Evolutionary conservation across 257 asterid genomes (phyloP).

Genomic region (Osmanthus fragrans): DNA sequence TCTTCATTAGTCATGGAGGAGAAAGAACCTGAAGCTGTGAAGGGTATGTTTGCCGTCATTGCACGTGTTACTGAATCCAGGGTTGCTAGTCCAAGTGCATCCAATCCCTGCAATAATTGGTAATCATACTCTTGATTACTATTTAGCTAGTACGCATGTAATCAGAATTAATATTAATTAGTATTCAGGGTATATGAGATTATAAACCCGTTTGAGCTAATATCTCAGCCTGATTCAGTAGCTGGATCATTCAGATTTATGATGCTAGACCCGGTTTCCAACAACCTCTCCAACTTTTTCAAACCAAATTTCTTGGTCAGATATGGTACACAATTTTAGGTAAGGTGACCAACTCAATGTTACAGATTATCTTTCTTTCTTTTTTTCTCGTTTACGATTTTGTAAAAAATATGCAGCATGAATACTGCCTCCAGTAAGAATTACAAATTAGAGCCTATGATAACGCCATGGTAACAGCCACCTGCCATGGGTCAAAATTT

Average conservation of each 20-base stretch:
- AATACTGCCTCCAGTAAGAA: background rate
- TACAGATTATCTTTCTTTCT: background rate
- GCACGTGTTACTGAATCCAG: slow-evolving; percentile 60
- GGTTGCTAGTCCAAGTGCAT: slow-evolving; percentile 86
- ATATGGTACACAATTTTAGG: background rate
- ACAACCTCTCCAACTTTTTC: background rate
- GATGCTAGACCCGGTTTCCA: background rate
- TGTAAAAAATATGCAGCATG: background rate
- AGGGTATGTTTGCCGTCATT: slow-evolving; percentile 53
- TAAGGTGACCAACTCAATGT: background rate
- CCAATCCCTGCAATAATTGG: slow-evolving; percentile 69
- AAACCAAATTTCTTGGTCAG: background rate
- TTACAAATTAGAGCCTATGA: background rate
- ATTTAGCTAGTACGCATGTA: background rate
- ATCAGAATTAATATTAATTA: background rate
- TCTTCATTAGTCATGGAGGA: slow-evolving; percentile 81
- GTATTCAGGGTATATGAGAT: background rate
- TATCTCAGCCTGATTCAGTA: background rate
- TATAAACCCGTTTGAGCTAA: background rate
- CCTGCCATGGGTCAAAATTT: background rate
- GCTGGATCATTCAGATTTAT: slow-evolving; percentile 3
- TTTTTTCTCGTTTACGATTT: background rate
- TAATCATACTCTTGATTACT: background rate
- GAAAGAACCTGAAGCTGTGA: slow-evolving; percentile 43
- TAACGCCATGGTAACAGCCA: background rate